Conservation (phyloP, 208 protist genomes). For the Naegleria gruberi region DNA sequence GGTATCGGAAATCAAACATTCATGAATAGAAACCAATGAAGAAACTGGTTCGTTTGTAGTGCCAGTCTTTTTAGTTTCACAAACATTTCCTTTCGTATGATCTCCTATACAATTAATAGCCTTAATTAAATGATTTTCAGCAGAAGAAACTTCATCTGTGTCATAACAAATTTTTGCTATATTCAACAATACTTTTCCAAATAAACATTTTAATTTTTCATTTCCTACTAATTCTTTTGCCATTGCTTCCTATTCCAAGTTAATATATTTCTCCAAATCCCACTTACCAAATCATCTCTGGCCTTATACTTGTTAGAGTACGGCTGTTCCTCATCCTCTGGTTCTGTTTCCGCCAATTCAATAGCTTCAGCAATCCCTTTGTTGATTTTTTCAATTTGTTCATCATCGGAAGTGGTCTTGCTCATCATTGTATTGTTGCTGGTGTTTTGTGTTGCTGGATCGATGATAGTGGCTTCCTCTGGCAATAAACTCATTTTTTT, state of each 20-base stretch:
- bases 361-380: too few relatives aligned
- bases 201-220: not conserved
- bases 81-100: not conserved
- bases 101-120: not conserved
- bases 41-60: not conserved
- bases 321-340: not conserved
- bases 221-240: not conserved
- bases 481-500: too few relatives aligned
- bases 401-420: too few relatives aligned
- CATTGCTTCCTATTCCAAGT: not conserved
- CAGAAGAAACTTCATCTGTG: not conserved
- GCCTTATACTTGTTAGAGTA: not conserved
- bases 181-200: not conserved
- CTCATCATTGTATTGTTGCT: too few relatives aligned
- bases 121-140: not conserved
- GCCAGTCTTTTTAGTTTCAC: not conserved
- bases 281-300: not conserved
- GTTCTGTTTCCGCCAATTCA: not conserved
- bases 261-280: too few relatives aligned
- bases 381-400: too few relatives aligned
- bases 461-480: too few relatives aligned
- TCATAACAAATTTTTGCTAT: not conserved
- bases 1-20: not conserved
- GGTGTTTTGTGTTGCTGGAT: too few relatives aligned
- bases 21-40: too few relatives aligned